Percentiles rank a stretch among this genome's conserved stretches.
These are phyloP conservation scores for Trametes maxima DNA, from an alignment of 768 basidiomycete species.

Conservation along the genomic window DNA sequence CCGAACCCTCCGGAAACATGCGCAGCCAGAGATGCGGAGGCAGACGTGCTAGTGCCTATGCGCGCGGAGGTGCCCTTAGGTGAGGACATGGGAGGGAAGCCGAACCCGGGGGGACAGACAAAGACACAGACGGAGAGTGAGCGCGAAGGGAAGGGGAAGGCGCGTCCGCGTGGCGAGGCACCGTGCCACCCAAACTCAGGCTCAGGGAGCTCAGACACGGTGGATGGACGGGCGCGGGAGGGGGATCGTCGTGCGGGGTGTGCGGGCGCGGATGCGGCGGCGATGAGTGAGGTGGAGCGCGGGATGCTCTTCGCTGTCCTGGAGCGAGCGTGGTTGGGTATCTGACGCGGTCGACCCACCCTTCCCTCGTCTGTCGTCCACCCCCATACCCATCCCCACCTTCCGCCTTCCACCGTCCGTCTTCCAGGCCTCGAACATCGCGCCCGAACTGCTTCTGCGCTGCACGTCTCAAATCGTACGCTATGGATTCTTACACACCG, in stretches of 20 bases:
- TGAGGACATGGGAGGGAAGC: not conserved
- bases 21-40: not conserved
- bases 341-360: not conserved
- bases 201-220: too few species aligned
- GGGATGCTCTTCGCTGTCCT: conserved; percentile 33
- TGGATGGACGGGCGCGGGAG: too few species aligned
- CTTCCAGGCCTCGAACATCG: not conserved
- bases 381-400: too few species aligned
- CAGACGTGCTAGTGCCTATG: not conserved
- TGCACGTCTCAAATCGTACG: not conserved
- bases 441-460: not conserved
- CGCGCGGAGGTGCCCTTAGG: not conserved
- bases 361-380: not conserved
- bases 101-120: not conserved
- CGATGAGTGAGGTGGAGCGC: conserved; percentile 29
- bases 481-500: not conserved
- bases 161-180: not conserved
- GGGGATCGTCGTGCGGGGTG: conserved; percentile 10
- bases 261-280: not conserved
- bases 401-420: too few species aligned
- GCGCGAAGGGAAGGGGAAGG: not conserved
- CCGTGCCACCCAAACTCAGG: too few species aligned
- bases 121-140: not conserved
- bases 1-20: not conserved
- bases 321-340: conserved; percentile 32